These are phyloP conservation scores for Butyriboletus loyo DNA, from an alignment of 768 basidiomycete genomes.

Conservation along the genomic window DNA sequence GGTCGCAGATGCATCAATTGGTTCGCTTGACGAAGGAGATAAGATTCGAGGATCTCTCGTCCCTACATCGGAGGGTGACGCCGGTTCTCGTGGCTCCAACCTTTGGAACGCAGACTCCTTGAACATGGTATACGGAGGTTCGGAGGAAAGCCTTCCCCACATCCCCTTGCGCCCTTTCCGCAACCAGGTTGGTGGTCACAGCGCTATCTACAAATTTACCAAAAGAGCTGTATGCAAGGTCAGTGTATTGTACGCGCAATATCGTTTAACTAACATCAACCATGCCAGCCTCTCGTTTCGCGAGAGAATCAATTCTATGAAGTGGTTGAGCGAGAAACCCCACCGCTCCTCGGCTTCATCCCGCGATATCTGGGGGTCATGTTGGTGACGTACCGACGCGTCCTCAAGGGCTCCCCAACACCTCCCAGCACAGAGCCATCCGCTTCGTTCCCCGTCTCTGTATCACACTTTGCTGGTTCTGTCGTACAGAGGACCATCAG, in stretches of 20 bases:
- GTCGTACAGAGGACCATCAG: slow-evolving; percentile 28
- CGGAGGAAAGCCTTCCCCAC: slow-evolving; percentile 69
- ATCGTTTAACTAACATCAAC: slow-evolving; percentile 12
- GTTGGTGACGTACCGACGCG: slow-evolving; percentile 92
- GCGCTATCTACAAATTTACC: slow-evolving; percentile 96
- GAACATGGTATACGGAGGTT: slow-evolving; percentile 41
- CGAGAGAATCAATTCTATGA: slow-evolving; percentile 98
- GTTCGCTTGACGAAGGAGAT: slow-evolving; percentile 17
- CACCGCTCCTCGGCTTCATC: slow-evolving; percentile 88
- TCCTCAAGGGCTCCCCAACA: slow-evolving; percentile 43
- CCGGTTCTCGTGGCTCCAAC: neutral
- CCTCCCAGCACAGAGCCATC: slow-evolving; percentile 18
- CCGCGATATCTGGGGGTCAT: slow-evolving; percentile 99
- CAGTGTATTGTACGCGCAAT: slow-evolving; percentile 25
- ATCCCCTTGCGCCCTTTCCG: slow-evolving; percentile 94
- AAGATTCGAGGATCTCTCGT: slow-evolving; percentile 3
- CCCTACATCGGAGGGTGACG: slow-evolving; percentile 19
- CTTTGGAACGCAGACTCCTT: slow-evolving; percentile 35
- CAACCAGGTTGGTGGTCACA: slow-evolving; percentile 98
- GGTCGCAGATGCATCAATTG: slow-evolving; percentile 14
- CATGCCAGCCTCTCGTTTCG: slow-evolving; percentile 82
- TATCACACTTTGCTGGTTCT: slow-evolving; percentile 25
- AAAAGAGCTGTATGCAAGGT: slow-evolving; percentile 99
- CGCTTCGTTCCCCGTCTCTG: slow-evolving; percentile 13
- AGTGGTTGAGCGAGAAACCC: slow-evolving; percentile 89